These are phyloP conservation scores for Candida rishiriensis DNA, from an alignment of 805 yeast species.

Conservation along the genomic window DNA sequence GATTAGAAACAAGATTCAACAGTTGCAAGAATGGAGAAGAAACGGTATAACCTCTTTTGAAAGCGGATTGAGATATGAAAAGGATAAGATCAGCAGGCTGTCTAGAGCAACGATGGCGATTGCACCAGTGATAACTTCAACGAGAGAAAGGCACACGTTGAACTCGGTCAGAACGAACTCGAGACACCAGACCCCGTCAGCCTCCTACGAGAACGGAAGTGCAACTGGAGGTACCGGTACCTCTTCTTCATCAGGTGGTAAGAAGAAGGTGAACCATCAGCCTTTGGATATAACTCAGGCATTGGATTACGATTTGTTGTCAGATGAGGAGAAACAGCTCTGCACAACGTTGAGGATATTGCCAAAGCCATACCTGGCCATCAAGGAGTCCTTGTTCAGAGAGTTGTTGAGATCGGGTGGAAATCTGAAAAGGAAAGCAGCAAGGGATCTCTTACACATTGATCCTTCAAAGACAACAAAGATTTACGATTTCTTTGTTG, in stretches of 20 bases:
- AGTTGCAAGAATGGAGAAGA: constrained; percentile 88
- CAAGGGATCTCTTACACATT: constrained; percentile 77
- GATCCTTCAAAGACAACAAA: constrained; percentile 84
- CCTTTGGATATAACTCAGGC: constrained; percentile 72
- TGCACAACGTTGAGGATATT: constrained; percentile 79
- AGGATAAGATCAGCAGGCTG: constrained; percentile 71
- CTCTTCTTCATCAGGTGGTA: constrained; percentile 9
- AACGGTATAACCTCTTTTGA: constrained; percentile 85
- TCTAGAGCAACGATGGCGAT: constrained; percentile 22
- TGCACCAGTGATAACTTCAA: constrained; percentile 44
- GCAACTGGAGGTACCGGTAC: not conserved
- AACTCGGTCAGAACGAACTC: constrained; percentile 28
- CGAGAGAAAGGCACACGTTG: constrained; percentile 28
- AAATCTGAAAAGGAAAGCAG: constrained; percentile 70
- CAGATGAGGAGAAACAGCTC: constrained; percentile 82
- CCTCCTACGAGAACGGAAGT: constrained; percentile 8
- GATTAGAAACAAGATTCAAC: constrained; percentile 76
- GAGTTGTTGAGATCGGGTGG: constrained; percentile 88
- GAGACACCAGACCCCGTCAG: constrained; percentile 25
- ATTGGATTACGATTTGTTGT: constrained; percentile 75
- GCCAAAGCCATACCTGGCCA: constrained; percentile 92
- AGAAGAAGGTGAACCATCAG: constrained; percentile 38
- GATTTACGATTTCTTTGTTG: constrained; percentile 88
- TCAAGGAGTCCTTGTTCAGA: constrained; percentile 83
- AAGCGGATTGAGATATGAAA: constrained; percentile 79